These are phyloP conservation scores for Penicillium bialowiezense DNA, from an alignment of 495 filamentous ascomycete genomes.

Conservation along the genomic window DNA sequence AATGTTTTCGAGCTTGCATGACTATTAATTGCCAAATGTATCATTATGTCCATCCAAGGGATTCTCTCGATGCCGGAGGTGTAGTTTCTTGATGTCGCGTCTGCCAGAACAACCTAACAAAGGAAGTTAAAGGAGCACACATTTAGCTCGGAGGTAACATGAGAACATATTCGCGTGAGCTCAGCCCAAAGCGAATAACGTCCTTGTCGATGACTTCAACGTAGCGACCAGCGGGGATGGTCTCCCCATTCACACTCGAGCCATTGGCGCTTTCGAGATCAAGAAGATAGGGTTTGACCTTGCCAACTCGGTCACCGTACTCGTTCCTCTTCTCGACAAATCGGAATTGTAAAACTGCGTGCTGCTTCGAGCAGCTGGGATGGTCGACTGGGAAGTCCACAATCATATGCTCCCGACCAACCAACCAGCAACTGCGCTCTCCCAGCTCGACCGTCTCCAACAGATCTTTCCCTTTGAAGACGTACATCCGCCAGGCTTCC, in stretches of 20 bases:
- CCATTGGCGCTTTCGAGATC: slow-evolving; percentile 95
- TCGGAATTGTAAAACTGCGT: slow-evolving; percentile 92
- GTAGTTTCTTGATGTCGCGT: neutral
- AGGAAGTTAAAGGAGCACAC: neutral
- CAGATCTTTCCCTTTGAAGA: slow-evolving; percentile 83
- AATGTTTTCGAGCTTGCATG: neutral
- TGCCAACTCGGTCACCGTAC: slow-evolving; percentile 75
- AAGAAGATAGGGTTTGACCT: slow-evolving; percentile 86
- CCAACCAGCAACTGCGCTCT: slow-evolving; percentile 80
- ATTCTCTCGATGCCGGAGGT: no score
- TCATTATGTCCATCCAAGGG: neutral
- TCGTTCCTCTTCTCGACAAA: slow-evolving; percentile 79
- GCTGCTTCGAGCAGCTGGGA: slow-evolving; percentile 89
- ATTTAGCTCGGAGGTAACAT: slow-evolving; percentile 55
- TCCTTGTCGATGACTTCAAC: slow-evolving; percentile 87
- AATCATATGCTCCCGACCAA: slow-evolving; percentile 75
- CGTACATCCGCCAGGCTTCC: slow-evolving; percentile 82
- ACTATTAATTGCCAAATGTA: slow-evolving; percentile 7
- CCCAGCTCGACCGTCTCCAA: slow-evolving; percentile 76
- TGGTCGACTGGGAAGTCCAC: slow-evolving; percentile 85
- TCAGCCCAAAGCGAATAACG: slow-evolving; percentile 81
- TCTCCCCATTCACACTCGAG: slow-evolving; percentile 74
- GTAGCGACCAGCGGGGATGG: slow-evolving; percentile 70
- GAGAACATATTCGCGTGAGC: slow-evolving; percentile 81
- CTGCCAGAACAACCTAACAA: neutral